Base-by-base conservation (phyloP, 495 filamentous ascomycete species). In the Xylaria curta region DNA sequence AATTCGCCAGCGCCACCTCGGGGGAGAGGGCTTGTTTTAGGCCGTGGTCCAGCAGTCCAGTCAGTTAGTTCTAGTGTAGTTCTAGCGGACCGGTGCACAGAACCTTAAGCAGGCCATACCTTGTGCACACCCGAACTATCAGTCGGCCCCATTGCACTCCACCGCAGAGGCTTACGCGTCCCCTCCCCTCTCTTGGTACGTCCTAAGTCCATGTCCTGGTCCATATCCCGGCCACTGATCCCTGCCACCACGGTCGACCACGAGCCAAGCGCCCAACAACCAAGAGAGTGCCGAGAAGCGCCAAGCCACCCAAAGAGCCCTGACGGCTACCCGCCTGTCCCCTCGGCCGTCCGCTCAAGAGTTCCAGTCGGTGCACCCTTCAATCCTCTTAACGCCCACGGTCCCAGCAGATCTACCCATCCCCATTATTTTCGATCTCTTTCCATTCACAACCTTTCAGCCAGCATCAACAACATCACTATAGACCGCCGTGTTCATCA, bases 101-200 rank as follows among this genome's bases (percentile, higher is more conserved):
- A n/a, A n/a, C 58, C 28, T 26, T 26, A 26, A 26, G 49, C 49
- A 53, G 49, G 49, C 49, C 36, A 53, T 53, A 53, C 21, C 8
- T 54, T 15, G 51, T 17, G 53, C 26, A 17, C 53, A 31, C 53
- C 53, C 53, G 26, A 56, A 31, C 58, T 38, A 36, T 38, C 58
- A 33, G 31, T 42, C 60, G 36, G 65, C 65, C 33, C 49, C 65
- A 67, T 67, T 36, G 38, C 47, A 56, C 68, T 53, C 74, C 69
- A 77, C 77, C 75, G 56, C 40, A 70, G 68, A 61, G 59, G 81
- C 78, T 83, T 80, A 83, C 82, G 81, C 82, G 80, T 79, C 80
- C 82, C 31, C 46, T 38, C 31, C 75, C 78, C 76, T 75, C 76
- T 75, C 72, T 71, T 70, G 71, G 74, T 77, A 21, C 44, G 47